Base-by-base conservation (phyloP, 805 yeast genomes). In the Candida qinlingensis region DNA sequence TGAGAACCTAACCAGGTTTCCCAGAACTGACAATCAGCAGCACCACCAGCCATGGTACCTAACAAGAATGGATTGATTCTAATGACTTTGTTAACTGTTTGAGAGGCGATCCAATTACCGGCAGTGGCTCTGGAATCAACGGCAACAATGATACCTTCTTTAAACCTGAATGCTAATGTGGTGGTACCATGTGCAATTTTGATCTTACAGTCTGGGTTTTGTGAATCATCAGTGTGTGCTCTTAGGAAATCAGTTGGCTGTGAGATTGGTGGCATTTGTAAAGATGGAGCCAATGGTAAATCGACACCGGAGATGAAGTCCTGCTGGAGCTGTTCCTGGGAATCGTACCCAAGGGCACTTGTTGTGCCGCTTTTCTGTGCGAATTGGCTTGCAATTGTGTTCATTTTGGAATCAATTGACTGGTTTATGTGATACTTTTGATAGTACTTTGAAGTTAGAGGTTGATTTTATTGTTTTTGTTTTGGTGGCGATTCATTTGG, bases 31-130 rank as follows among this genome's bases (percentile, higher is more conserved):
- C 99, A 94, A 71, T 94, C 99, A 33, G 98, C 98, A 44, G 99
- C 99, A 74, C 98, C 98, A 71, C 99, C 99, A 34, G 99, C 99
- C 97, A 94, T 83, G 25, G 99, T 94, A 56, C 99, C 99, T 60
- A 94, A 76, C 55, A 94, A 71, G 67, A 87, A 86, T 46, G 97
- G 97, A 69, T 94, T 94, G 71, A 94, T 94, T 69, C 92, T 92
- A 61, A 94, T 90, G 48, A 94, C 99, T 70, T 94, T 94, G 70
- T 92, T 92, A 54, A 94, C 99, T 3, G 97, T 90, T 67, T 91
- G 97, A 12, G 97, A 90, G 25, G 97, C 98, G 60, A 94, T 85
- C 97, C 97, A 92, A 61, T 86, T 83, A 41, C 99, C 99, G 3
- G 96, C 96, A 7, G 98, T 87, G 50, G 99, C 99, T 69, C 99